Evolutionary conservation across 176 grass and related monocot species (phyloP), one percentile per base, ranked within the genome.

Genomic region (Cenchrus fungigraminus): DNA sequence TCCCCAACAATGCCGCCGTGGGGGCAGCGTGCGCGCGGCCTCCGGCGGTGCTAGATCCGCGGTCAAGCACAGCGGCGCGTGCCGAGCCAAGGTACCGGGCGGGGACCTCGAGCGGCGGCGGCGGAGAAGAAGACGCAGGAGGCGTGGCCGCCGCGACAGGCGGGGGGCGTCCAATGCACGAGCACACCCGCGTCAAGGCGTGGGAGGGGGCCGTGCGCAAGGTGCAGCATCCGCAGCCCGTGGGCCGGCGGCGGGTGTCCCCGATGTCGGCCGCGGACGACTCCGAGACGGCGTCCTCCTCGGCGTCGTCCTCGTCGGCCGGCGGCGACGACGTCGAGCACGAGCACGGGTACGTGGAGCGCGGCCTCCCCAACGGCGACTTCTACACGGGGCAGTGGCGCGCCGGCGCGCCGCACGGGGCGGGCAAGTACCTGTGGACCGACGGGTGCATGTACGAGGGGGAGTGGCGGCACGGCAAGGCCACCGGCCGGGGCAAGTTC

Each of bases 361-460:
- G 91, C 15, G 89, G 85, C 49, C 95, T 98, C 79, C 87, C 91
- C 29, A 98, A 93, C 71, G 95, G 93, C 6, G 95, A 98, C 82
- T 98, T 98, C 82, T 98, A 98, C 91, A 98, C 89, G 25, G 95
- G 95, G 1, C 85, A 89, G 53, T 98, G 93, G 92, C 76, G 53
- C 66, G 70, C 28, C 29, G 87, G 87, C 44, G 82, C 87, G 67
- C 95, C 93, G 7, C 91, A 98, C 61, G 95, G 93, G 17, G 54
- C 82, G 4, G 95, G 93, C 0, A 98, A 98, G 83, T 98, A 98
- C 62, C 82, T 95, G 25, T 98, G 95, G 95, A 93, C 91, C 5
- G 95, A 98, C 86, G 95, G 95, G n/a, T 98, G 95, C 87, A 93
- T 98, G 95, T 95, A 98, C 88, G 93, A 98, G 59, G 95, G 95